Conservation (phyloP, 1,139 yeast genomes). For the Geotrichum macrosporum region DNA sequence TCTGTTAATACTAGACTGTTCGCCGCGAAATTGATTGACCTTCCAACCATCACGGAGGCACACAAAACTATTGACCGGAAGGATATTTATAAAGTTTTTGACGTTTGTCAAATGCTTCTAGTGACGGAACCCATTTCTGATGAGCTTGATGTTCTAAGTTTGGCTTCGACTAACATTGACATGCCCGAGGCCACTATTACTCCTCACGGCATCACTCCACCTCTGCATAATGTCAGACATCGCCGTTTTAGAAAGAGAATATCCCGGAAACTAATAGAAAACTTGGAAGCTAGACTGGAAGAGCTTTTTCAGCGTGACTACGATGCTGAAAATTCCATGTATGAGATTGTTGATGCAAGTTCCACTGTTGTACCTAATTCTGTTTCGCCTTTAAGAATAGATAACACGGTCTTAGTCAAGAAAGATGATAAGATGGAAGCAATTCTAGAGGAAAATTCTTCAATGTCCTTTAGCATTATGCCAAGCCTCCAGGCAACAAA, state of each 20-base stretch:
- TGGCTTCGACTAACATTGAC: conserved; percentile 40
- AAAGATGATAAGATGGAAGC: no score
- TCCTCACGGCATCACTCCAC: conserved; percentile 81
- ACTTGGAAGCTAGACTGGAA: conserved; percentile 74
- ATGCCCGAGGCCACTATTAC: conserved; percentile 46
- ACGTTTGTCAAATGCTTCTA: conserved; percentile 77
- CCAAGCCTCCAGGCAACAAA: no score
- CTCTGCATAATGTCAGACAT: conserved; percentile 55
- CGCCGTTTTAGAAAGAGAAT: conserved; percentile 52
- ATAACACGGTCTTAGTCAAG: no score
- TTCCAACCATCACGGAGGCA: conserved; percentile 85
- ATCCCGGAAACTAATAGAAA: conserved; percentile 49
- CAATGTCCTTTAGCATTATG: no score
- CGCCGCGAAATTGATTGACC: conserved; percentile 80
- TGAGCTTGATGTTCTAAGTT: conserved; percentile 50
- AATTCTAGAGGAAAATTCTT: no score
- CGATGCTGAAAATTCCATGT: conserved; percentile 76
- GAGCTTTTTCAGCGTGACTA: conserved; percentile 71
- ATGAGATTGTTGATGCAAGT: conserved; percentile 71
- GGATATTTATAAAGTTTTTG: conserved; percentile 81
- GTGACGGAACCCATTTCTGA: conserved; percentile 61
- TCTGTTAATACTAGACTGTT: conserved; percentile 54
- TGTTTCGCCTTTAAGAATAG: no score
- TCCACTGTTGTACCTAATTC: conserved; percentile 24
- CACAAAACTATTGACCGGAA: conserved; percentile 88